Percentiles rank a stretch among this genome's conserved stretches.
Conservation (phyloP, 2,329 filamentous ascomycete species). For the Aspergillus spinulosporus region DNA sequence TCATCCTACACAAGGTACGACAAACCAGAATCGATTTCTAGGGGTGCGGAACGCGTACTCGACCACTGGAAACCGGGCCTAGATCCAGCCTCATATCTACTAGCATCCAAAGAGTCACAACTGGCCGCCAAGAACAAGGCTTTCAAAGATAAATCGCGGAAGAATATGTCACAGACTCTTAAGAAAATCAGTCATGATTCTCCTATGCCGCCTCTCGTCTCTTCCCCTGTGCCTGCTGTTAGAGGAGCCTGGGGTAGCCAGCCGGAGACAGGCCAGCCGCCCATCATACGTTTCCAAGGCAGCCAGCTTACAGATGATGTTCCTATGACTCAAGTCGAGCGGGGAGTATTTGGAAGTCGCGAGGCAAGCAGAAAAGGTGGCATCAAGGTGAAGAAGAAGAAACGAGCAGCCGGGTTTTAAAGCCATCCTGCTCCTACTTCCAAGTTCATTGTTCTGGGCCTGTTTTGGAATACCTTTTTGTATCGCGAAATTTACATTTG, state of each 20-base stretch:
- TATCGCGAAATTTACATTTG: not conserved
- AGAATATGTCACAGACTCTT: constrained; percentile 27
- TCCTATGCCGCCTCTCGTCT: constrained; percentile 22
- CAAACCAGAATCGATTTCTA: constrained; percentile 21
- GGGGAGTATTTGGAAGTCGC: constrained; percentile 41
- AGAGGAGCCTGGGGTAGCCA: constrained; percentile 36
- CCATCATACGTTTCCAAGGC: constrained; percentile 28
- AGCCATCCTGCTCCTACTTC: no score
- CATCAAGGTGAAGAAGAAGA: constrained; percentile 40
- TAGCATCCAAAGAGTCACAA: constrained; percentile 26
- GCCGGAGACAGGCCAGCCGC: constrained; percentile 25
- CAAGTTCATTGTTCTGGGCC: not conserved
- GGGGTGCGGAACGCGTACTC: constrained; percentile 32
- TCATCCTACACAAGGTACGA: constrained; percentile 34
- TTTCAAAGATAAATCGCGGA: constrained; percentile 28
- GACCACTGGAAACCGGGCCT: constrained; percentile 39
- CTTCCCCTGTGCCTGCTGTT: constrained; percentile 27
- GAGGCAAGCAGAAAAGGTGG: constrained; percentile 31
- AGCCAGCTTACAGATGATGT: constrained; percentile 37
- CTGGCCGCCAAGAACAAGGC: constrained; percentile 17
- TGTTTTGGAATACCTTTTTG: not conserved
- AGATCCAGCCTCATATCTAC: constrained; percentile 35
- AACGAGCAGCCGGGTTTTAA: constrained; percentile 45
- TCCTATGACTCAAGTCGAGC: constrained; percentile 45
- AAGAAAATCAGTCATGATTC: constrained; percentile 20